Evolutionary conservation across 495 filamentous ascomycete genomes (phyloP), one percentile per base, ranked within the genome.

Genomic region (Penicillium antarcticum): DNA sequence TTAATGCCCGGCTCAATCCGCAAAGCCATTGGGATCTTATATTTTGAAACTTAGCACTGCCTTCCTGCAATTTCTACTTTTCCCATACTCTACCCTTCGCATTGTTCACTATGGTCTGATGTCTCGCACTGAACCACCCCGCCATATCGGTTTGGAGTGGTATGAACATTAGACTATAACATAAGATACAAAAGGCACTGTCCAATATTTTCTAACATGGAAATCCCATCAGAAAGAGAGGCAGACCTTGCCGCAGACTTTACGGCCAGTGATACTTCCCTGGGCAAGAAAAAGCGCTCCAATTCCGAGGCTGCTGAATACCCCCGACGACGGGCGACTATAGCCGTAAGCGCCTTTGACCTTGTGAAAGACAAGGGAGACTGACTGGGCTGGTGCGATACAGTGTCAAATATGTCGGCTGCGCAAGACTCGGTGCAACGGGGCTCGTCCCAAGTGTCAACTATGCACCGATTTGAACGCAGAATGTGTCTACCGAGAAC

Each of bases 371-470:
- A 1, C 31, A 33, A 38, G 34, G 42, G 23, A 43, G 8, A 8
- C 14, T 42, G 26, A 29, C 26, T 43, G 43, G 41, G 39, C 18
- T 37, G 42, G 14, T 19, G 26, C 26, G 9, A 29, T 13, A 50
- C 62, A 90, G 84, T 92, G 88, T 72, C 88, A 92, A 64, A 88
- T 92, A 46, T 92, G 88, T 61, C 87, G 88, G 24, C 86, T 87
- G 33, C 79, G 88, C 51, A 92, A 92, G 67, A 91, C 88, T 43
- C 78, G 87, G 63, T 92, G 88, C 64, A 88, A 91, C 61, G 88
- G 88, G n/a, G 85, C 79, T 7, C 84, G 88, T 50, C 88, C 88
- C 12, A 90, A 89, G 67, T 92, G 88, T 64, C 84, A 87, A 66
- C 82, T 92, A 14, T 92, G 88, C 67, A 84, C 84, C 13, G 88